Conservation (phyloP, 495 filamentous ascomycete species). For the Penicillium longicatenatum region DNA sequence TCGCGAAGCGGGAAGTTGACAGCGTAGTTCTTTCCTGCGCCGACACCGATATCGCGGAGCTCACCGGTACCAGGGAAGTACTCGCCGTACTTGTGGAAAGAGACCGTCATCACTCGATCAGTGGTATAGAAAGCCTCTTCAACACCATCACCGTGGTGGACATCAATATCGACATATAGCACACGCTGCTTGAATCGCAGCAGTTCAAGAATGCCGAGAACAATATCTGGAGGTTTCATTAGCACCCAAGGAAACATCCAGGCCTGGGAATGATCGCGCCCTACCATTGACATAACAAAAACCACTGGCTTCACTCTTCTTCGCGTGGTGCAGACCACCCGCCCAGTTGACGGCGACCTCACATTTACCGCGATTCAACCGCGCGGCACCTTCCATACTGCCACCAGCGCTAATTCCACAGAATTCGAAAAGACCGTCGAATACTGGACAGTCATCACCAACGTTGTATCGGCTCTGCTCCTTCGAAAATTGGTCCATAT, state of each 20-base stretch:
- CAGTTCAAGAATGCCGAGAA: slow-evolving; percentile 94
- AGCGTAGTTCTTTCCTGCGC: slow-evolving; percentile 87
- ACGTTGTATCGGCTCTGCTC: slow-evolving; percentile 98
- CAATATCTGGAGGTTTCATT: slow-evolving; percentile 68
- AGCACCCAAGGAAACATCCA: slow-evolving; percentile 8
- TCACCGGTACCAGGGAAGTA: slow-evolving; percentile 98
- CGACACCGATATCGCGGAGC: slow-evolving; percentile 92
- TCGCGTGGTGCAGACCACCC: slow-evolving; percentile 94
- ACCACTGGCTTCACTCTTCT: slow-evolving; percentile 93
- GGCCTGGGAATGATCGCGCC: slow-evolving; percentile 15
- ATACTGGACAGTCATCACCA: slow-evolving; percentile 96
- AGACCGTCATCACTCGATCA: slow-evolving; percentile 96
- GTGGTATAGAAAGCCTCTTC: slow-evolving; percentile 98
- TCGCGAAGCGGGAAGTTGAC: slow-evolving; percentile 97
- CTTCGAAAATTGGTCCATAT: slow-evolving; percentile 91
- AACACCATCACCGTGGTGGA: slow-evolving; percentile 97
- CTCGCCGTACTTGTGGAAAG: slow-evolving; percentile 98
- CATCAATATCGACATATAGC: slow-evolving; percentile 97
- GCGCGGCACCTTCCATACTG: slow-evolving; percentile 94
- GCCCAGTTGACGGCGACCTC: slow-evolving; percentile 99
- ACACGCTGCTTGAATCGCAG: slow-evolving; percentile 91
- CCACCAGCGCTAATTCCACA: slow-evolving; percentile 97
- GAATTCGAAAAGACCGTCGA: slow-evolving; percentile 97
- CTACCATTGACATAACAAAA: slow-evolving; percentile 98
- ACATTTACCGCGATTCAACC: slow-evolving; percentile 90